phyloP scores from a whole-genome alignment of 805 yeast species.

The Schizosaccharomyces osmophilus region DNA sequence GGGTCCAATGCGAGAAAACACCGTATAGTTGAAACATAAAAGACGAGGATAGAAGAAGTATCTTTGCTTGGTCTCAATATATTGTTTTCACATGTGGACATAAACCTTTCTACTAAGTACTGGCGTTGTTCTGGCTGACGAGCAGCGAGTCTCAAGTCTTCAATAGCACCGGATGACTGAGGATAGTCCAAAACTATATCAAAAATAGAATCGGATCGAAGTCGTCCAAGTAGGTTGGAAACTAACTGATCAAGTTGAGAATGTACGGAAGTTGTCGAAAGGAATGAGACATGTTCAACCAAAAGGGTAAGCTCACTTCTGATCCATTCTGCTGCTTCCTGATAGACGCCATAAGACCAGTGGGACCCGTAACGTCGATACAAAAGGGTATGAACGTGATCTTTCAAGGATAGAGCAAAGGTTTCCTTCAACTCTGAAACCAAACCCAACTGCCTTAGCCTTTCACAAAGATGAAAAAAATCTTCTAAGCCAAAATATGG shows the following conservation, averaged over 20 bases:
- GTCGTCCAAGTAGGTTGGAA: background rate
- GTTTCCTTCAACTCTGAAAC: background rate
- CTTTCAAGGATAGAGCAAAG: background rate
- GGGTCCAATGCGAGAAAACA: slow-evolving; percentile 64
- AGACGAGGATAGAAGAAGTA: slow-evolving; percentile 44
- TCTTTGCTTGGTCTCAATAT: slow-evolving; percentile 61
- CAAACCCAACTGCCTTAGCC: background rate
- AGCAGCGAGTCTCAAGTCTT: slow-evolving; percentile 17
- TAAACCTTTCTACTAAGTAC: slow-evolving; percentile 27
- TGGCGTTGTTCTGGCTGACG: slow-evolving; percentile 24
- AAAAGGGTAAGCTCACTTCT: background rate
- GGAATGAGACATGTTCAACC: background rate
- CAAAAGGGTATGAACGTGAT: background rate
- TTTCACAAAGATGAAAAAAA: background rate
- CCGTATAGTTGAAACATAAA: slow-evolving; percentile 46
- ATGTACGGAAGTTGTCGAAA: background rate
- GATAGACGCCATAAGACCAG: background rate
- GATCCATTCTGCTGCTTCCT: background rate
- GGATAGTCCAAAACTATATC: background rate
- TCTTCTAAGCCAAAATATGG: background rate
- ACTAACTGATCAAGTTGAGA: background rate
- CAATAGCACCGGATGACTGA: background rate
- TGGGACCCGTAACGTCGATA: background rate
- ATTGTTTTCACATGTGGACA: slow-evolving; percentile 10
- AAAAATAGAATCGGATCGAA: background rate